A percentile compares a stretch with the other conserved stretches of the same genome.
Evolutionary conservation across 2,329 filamentous ascomycete genomes (phyloP).

Genomic region (Lecanicillium sp.): DNA sequence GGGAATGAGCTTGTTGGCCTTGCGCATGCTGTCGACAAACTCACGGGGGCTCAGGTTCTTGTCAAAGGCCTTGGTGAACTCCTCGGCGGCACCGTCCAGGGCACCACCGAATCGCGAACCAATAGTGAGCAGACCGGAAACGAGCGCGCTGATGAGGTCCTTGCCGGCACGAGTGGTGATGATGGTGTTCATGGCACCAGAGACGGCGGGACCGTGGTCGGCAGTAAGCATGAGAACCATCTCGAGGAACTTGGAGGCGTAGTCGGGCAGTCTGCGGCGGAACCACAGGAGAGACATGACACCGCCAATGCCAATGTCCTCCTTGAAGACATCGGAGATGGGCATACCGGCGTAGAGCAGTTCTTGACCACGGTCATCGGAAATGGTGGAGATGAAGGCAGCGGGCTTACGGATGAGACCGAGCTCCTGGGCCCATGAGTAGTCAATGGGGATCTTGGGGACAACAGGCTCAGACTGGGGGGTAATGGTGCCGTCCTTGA

Average conservation of each 20-base stretch:
- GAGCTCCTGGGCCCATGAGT: constrained; percentile 98
- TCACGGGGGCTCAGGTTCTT: constrained; percentile 97
- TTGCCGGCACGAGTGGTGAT: constrained; percentile 99
- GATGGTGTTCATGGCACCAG: constrained; percentile 99
- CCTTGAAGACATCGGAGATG: constrained; percentile 98
- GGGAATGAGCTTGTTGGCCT: constrained; percentile 99
- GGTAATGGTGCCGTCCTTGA: constrained; percentile 76
- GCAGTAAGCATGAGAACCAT: constrained; percentile 99
- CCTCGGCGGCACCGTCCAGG: constrained; percentile 92
- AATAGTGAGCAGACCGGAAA: constrained; percentile 95
- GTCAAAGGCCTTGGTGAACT: constrained; percentile 97
- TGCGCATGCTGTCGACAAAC: constrained; percentile 98
- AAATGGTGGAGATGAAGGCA: constrained; percentile 99
- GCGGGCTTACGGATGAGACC: constrained; percentile 99
- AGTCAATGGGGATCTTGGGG: constrained; percentile 99
- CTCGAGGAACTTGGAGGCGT: constrained; percentile 98
- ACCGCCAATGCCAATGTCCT: constrained; percentile 98
- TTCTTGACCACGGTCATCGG: constrained; percentile 98
- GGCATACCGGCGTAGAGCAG: constrained; percentile 98
- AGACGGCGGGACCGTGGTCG: constrained; percentile 97
- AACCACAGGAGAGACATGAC: constrained; percentile 99
- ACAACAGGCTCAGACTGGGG: constrained; percentile 83
- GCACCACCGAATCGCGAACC: constrained; percentile 98
- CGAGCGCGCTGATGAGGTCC: constrained; percentile 91
- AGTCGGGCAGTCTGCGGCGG: constrained; percentile 90